phyloP scores from a whole-genome alignment of 2,329 filamentous ascomycete species.

The Aspergillus tanneri region DNA sequence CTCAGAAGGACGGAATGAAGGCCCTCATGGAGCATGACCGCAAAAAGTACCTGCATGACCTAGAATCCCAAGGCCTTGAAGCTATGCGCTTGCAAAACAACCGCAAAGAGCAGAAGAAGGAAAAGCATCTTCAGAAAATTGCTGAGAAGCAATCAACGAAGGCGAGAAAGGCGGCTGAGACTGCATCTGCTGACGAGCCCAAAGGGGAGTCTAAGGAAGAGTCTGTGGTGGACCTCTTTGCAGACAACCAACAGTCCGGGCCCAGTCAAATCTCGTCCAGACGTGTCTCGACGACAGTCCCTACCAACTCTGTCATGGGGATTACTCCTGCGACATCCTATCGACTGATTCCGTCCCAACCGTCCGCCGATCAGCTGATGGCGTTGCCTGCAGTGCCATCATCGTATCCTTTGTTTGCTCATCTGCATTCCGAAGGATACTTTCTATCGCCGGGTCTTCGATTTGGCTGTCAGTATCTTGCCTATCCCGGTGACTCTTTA shows the following conservation, averaged over 20 bases:
- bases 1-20: constrained; percentile 66
- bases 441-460: constrained; percentile 89
- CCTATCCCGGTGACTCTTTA: constrained; percentile 91
- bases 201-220: constrained; percentile 12
- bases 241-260: constrained; percentile 10
- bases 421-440: constrained; percentile 76
- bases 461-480: constrained; percentile 91
- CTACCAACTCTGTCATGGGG: constrained; percentile 26
- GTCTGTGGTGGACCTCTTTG: constrained; percentile 28
- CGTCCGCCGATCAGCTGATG: constrained; percentile 26
- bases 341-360: constrained; percentile 42
- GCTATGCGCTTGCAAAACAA: constrained; percentile 48
- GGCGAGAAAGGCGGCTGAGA: constrained; percentile 23
- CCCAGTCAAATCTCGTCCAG: constrained; percentile 15
- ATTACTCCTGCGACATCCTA: constrained; percentile 54
- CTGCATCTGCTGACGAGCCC: constrained; percentile 12
- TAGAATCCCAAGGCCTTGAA: constrained; percentile 56
- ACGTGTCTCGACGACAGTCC: constrained; percentile 14
- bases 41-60: constrained; percentile 58
- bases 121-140: constrained; percentile 52
- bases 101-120: constrained; percentile 52
- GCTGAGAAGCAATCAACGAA: constrained; percentile 37
- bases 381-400: constrained; percentile 39
- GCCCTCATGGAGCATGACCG: constrained; percentile 59
- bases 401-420: constrained; percentile 74